phyloP scores from a whole-genome alignment of 768 basidiomycete species.

The Amanita rubescens region DNA sequence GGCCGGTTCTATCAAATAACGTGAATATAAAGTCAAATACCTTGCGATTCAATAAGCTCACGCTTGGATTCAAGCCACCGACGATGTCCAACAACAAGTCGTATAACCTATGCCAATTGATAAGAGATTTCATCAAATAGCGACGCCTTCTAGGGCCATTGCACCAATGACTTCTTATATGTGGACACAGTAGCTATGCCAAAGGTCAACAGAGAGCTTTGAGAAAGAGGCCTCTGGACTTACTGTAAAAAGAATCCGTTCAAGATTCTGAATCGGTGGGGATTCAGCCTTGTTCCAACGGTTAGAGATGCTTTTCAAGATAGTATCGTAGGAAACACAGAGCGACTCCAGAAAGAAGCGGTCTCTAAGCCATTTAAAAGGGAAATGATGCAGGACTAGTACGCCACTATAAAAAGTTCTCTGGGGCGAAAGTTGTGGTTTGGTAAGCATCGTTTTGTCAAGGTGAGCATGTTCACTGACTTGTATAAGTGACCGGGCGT shows the following conservation, averaged over 20 bases:
- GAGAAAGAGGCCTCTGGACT: slow-evolving; percentile 6
- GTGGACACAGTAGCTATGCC: slow-evolving; percentile 47
- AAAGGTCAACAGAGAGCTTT: slow-evolving; percentile 4
- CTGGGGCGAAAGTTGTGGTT: slow-evolving; percentile 23
- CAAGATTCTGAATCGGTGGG: slow-evolving; percentile 32
- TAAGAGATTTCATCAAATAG: slow-evolving; percentile 51
- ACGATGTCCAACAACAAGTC: slow-evolving; percentile 32
- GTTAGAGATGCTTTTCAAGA: slow-evolving; percentile 30
- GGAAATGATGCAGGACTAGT: slow-evolving; percentile 43
- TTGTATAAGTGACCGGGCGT: slow-evolving; percentile 59
- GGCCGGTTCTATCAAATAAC: slow-evolving; percentile 23
- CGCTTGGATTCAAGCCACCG: slow-evolving; percentile 23
- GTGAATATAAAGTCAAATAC: neutral
- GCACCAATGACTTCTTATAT: slow-evolving; percentile 55
- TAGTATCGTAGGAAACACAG: slow-evolving; percentile 43
- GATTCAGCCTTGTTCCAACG: slow-evolving; percentile 30
- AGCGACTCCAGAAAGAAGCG: slow-evolving; percentile 59
- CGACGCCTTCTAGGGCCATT: slow-evolving; percentile 65
- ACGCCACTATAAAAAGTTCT: slow-evolving; percentile 52
- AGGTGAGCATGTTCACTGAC: slow-evolving; percentile 24
- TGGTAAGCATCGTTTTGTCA: neutral
- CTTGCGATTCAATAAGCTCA: slow-evolving; percentile 10
- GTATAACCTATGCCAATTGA: slow-evolving; percentile 63
- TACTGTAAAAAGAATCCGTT: slow-evolving; percentile 38
- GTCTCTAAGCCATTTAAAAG: slow-evolving; percentile 49